Evolutionary conservation across 257 asterid species (phyloP), one percentile per base, ranked within the genome.

Genomic region (Echites panduratus): DNA sequence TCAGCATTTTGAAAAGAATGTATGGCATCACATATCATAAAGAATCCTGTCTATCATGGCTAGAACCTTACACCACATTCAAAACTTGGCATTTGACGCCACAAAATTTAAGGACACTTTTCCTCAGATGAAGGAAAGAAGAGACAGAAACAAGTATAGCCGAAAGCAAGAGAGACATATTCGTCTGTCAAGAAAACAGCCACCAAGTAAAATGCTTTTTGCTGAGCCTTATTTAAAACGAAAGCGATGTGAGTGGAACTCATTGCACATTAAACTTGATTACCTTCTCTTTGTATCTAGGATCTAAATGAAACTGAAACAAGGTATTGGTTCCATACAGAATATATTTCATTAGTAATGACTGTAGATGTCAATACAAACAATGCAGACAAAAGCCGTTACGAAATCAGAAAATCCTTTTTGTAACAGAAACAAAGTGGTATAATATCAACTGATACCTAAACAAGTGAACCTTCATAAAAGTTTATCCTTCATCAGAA

Each of bases 1-100:
- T 66, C 79, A 45, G 74, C 49, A 27, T 7, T 29, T 71, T 69
- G n/a, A 68, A 27, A 68, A 11, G 57, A 26, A 53, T 17, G 19
- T 41, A 77, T 47, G 52, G 7, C 54, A 72, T 52, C 47, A 68
- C n/a, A 20, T 50, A 52, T 26, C 43, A 50, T 11, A 69, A 63
- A 48, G 2, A 57, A 38, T 10, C 19, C 24, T 35, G 11, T 6
- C 11, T 17, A 12, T 29, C 32, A 27, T 14, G 7, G 14, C n/a
- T 20, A 56, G 19, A 43, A 38, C 53, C 26, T 43, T 2, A 43
- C 32, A 20, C 57, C 43, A 10, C 17, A 59, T 38, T 53, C 7
- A 29, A n/a, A 9, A 27, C 29, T 69, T 24, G 16, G 17, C 19
- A 2, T 12, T 6, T 9, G 22, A 54, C 41, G n/a, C 44, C 4